Evolutionary conservation across 768 basidiomycete species (phyloP), one percentile per base, ranked within the genome.

Genomic region (Podaxis mareebaensis): DNA sequence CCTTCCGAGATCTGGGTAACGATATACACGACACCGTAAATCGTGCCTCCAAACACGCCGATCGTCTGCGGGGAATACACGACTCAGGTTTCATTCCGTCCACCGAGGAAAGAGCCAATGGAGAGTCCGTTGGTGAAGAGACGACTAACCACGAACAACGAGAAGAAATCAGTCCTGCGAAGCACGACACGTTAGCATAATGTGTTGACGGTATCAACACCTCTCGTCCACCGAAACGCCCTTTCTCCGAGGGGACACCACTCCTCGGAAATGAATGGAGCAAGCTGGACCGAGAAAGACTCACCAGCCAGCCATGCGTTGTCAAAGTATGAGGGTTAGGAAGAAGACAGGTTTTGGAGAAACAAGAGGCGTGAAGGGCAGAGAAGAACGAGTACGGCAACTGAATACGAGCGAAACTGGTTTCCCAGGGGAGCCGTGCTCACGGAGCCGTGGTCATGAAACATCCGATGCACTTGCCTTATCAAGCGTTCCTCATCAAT

Each of bases 31-130:
- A 83, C 67, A 4, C 75, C 81, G 42, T 83, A 75, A 24, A 86
- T 71, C 39, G 79, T 67, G 0, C 80, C 85, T 33, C 80, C 78
- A 63, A 84, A 75, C 15, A 87, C 63, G 15, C 75, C 67, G 3
- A 84, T 65, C 0, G 83, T 86, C 87, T 88, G 61, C n/a, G 30
- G 61, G 38, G 11, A 15, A 12, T 7, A 26, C 24, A 42, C 56
- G 54, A 20, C 36, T 28, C 24, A 13, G 13, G 11, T 33, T 17
- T n/a, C 20, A 42, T 17, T 2, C 7, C 36, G 22, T 38, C n/a
- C 20, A 20, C 20, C 48, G 24, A 22, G 5, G 33, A 20, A 10
- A 52, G 40, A 48, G 22, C 36, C 22, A 24, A 11, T 20, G n/a
- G 4, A 17, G n/a, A 26, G 26, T 26, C 17, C 26, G 30, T 4